Percentiles rank a stretch among this genome's conserved stretches.
Conservation (phyloP, 495 filamentous ascomycete species). For the Penicillium goetzii region DNA sequence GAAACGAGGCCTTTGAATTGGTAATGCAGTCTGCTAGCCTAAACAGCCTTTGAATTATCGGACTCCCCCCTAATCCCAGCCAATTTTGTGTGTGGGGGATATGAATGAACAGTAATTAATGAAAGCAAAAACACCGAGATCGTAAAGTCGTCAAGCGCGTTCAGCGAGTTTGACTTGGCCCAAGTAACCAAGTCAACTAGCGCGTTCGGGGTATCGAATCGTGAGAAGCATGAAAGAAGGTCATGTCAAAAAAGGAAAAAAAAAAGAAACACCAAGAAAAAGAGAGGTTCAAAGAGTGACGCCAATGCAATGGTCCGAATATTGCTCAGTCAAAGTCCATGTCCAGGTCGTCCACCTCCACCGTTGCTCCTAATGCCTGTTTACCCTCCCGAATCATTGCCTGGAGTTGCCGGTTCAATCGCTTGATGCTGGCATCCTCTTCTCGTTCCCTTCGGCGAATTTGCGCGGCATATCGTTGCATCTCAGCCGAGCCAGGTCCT, state of each 20-base stretch:
- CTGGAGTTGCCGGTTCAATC: constrained; percentile 75
- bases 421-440: constrained; percentile 74
- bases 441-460: constrained; percentile 73
- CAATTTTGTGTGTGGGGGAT: neutral
- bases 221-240: constrained; percentile 10
- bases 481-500: constrained; percentile 61
- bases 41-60: neutral
- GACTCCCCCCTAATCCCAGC: neutral
- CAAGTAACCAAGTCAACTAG: constrained; percentile 16
- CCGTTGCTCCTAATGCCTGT: constrained; percentile 79
- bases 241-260: neutral
- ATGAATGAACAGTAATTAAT: neutral
- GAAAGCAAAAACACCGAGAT: constrained; percentile 24
- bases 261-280: constrained; percentile 6
- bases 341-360: constrained; percentile 67
- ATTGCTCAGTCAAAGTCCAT: constrained; percentile 45
- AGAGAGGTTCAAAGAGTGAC: constrained; percentile 7
- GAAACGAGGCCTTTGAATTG: neutral
- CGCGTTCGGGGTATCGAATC: constrained; percentile 37
- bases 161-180: constrained; percentile 12
- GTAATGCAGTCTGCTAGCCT: neutral
- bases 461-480: constrained; percentile 66
- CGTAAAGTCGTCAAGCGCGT: constrained; percentile 27
- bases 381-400: constrained; percentile 87
- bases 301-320: neutral